Base-by-base conservation (phyloP, 805 yeast genomes). In the Barnettozyma pratensis region DNA sequence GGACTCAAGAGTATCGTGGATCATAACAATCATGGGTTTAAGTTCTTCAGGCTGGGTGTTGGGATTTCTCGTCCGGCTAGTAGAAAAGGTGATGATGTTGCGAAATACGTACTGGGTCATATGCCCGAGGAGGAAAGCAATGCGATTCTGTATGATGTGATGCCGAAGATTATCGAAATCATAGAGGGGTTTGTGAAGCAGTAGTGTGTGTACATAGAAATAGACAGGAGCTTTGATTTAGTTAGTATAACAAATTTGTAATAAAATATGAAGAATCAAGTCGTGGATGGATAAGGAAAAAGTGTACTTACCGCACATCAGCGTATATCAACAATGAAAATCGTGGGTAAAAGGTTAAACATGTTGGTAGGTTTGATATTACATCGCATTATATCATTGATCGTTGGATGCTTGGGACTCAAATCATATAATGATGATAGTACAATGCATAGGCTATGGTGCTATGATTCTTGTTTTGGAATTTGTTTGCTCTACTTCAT, bases 51-150 rank as follows among this genome's bases (percentile, higher is more conserved):
- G 44, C 60, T 90, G 11, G 79, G 85, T 14, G 71, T 90, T 7
- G 97, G 97, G 0, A 85, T 91, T 12, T 96, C 88, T 1, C 70
- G 86, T 47, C 85, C 91, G 1, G 67, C 64, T 6, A 58, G 67
- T 6, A 70, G 78, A 45, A 72, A 71, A 39, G 65, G 70, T 7
- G 60, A 65, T 0, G 61, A 52, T 2, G 68, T 87, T 3, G 76
- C 85, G 0, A 68, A 76, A 11, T 84, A 81, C 58, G 96, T 90
- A 8, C 68, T 90, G 37, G 65, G 77, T 4, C 74, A 72, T 52
- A 78, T 86, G 57, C 12, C 45, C 0, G 42, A 64, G 65, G 4
- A 59, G 1, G 92, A 87, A 50, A 42, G 61, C 46, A 69, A 70
- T 1, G 55, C 60, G 0, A 49, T 85, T 1, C 65, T 67, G 37